A percentile compares a stretch with the other conserved stretches of the same genome.
Conservation (phyloP, 257 asterid genomes). For the Solanum etuberosum region DNA sequence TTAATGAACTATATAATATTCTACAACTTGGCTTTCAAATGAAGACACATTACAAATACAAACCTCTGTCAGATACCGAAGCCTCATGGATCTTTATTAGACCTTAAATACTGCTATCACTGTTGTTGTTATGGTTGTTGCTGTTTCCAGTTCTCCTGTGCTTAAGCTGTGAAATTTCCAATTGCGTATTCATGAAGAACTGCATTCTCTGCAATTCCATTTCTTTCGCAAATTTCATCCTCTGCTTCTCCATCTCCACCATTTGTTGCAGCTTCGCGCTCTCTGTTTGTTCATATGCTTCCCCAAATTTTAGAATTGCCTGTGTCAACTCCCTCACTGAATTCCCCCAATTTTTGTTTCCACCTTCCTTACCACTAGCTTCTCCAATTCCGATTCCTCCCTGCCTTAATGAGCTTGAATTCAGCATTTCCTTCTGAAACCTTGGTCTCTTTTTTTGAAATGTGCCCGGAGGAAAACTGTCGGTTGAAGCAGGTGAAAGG, state of each 20-base stretch:
- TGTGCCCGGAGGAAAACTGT: conserved; percentile 46
- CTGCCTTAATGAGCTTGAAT: neutral
- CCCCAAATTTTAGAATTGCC: conserved; percentile 69
- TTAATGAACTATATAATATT: neutral
- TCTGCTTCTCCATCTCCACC: conserved; percentile 90
- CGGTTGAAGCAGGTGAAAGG: conserved; percentile 42
- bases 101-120: conserved; percentile 49
- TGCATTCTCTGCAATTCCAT: conserved; percentile 92
- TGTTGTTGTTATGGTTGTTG: conserved; percentile 4
- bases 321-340: conserved; percentile 48
- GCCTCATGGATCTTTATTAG: neutral
- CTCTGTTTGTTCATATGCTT: conserved; percentile 76
- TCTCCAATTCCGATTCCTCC: conserved; percentile 4
- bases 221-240: conserved; percentile 86
- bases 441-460: conserved; percentile 35
- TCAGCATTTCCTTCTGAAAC: conserved; percentile 11
- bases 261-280: conserved; percentile 64
- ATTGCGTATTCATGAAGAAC: conserved; percentile 68
- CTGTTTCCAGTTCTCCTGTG: conserved; percentile 22
- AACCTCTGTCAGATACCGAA: neutral
- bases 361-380: conserved; percentile 11
- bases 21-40: neutral
- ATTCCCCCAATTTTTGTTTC: conserved; percentile 30
- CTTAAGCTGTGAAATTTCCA: conserved; percentile 64
- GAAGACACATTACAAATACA: neutral